Base-by-base conservation (phyloP, 768 basidiomycete genomes). In the Amanita pseudoporphyria region DNA sequence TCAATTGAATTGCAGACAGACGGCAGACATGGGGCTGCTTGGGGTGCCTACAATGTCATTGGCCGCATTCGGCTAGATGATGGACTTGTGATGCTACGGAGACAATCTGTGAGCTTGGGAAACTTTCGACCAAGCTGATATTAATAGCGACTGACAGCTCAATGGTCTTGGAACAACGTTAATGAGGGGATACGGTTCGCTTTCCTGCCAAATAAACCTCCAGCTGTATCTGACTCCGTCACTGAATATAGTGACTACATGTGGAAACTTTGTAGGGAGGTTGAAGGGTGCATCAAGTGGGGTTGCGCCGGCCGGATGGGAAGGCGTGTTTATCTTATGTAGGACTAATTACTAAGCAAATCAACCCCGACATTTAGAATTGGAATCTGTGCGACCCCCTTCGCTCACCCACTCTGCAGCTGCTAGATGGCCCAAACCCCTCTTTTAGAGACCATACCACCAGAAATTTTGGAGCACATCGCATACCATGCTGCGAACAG, bases 391-490 rank as follows among this genome's bases (percentile, higher is more conserved):
- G n/a, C n/a, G n/a, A n/a, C n/a, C n/a, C n/a, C n/a, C n/a, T 6
- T 24, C 22, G 22, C n/a, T 18, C 18, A 24, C 6, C 12, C 26
- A 2, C 41, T 9, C 22, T 24, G 14, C 24, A 53, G 42, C 37
- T 28, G 38, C 45, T 52, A 52, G 4, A 65, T 66, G 62, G 54
- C 59, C 49, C 56, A 26, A 53, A 37, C 32, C 58, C 18, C n/a
- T 19, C 64, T 61, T 9, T 63, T 87, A 49, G 66, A 70, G 47
- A 64, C 66, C 5, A 65, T 92, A 38, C 89, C 89, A 12, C 77
- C 76, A 52, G 90, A 92, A 64, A 73, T 92, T 33, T 72, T 93
- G 39, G 84, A 91, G 60, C 79, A 81, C 45, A 81, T 94, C 56
- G 86, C 86, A 1, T 81, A 75, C 60, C 80, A 79, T 56, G 65